Base-by-base conservation (phyloP, 768 basidiomycete species). In the Daedaleopsis sinensis region DNA sequence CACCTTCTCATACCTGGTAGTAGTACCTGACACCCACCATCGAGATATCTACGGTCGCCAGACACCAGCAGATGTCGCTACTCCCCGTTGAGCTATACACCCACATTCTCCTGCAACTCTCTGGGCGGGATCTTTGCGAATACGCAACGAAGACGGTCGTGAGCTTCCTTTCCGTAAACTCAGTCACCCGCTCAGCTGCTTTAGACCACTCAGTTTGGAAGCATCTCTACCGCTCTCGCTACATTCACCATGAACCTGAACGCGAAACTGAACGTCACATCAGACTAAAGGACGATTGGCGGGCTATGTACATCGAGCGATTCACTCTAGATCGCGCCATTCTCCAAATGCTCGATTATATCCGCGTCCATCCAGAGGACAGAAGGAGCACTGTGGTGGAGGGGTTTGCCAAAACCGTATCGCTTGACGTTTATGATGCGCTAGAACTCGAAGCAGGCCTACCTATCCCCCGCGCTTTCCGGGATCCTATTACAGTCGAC, bases 361-460 rank as follows among this genome's bases (percentile, higher is more conserved):
- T 63, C 44, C 42, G 62, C 19, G 39, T 50, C 5, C 43, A 21
- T 2, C 50, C 44, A 8, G 21, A 23, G 1, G 19, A 47, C 12
- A 21, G 49, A 16, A 36, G 23, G 7, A 32, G 27, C 27, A 19
- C 39, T 13, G 16, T 39, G 7, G 50, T 49, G 15, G 46, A 21
- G 12, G 48, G 46, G 11, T 23, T 57, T 18, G 50, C 46, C n/a
- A 42, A 19, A 13, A 35, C 57, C 18, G 44, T 57, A 23, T 77
- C 76, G 7, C 77, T 81, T 59, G 87, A 86, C 57, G 77, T 81
- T 42, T 87, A 83, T 82, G 82, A 86, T 67, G 78, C 69, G 12
- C 67, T 87, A 56, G 75, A 80, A 24, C 64, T 75, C 15, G 78
- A 80, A 63, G 67, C 73, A 18, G 65, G 68, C 18, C 70, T 73